A percentile compares a stretch with the other conserved stretches of the same genome.
These are phyloP conservation scores for Candida gorgasii DNA, from an alignment of 805 yeast species.

Conservation along the genomic window DNA sequence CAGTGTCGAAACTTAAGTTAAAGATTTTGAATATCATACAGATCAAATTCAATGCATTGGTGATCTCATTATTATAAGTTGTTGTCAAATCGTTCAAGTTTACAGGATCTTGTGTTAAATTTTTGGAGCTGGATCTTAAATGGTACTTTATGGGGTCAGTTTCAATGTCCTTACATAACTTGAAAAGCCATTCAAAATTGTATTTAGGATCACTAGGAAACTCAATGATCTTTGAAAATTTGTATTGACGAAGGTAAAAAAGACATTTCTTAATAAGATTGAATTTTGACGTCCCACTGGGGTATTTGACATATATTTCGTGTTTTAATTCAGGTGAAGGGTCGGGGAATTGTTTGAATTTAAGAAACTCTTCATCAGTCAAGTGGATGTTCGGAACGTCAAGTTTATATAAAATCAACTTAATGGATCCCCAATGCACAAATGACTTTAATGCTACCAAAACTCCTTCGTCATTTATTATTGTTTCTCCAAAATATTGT, in stretches of 20 bases:
- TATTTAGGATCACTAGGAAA: slow-evolving; percentile 19
- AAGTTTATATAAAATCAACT: slow-evolving; percentile 46
- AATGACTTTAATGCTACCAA: slow-evolving; percentile 51
- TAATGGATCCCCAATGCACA: slow-evolving; percentile 56
- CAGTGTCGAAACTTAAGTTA: slow-evolving; percentile 32
- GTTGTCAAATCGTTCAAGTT: slow-evolving; percentile 35
- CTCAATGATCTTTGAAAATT: slow-evolving; percentile 40
- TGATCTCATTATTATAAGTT: slow-evolving; percentile 19
- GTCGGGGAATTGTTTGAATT: slow-evolving; percentile 43
- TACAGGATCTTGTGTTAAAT: slow-evolving; percentile 31
- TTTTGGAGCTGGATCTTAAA: slow-evolving; percentile 40
- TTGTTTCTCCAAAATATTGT: slow-evolving; percentile 41
- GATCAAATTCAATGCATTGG: slow-evolving; percentile 25
- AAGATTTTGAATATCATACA: slow-evolving; percentile 33
- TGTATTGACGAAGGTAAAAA: slow-evolving; percentile 35
- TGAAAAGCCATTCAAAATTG: slow-evolving; percentile 35
- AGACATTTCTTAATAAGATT: slow-evolving; percentile 40
- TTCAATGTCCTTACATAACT: slow-evolving; percentile 47
- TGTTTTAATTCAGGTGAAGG: slow-evolving; percentile 41
- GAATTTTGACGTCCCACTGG: slow-evolving; percentile 54
- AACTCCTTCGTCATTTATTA: slow-evolving; percentile 41
- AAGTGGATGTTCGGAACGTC: slow-evolving; percentile 40
- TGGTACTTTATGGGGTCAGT: slow-evolving; percentile 50
- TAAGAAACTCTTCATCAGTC: slow-evolving; percentile 25
- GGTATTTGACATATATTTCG: slow-evolving; percentile 46